Percentiles rank a stretch among this genome's conserved stretches.
These are phyloP conservation scores for Nigrospora oryzae DNA, from an alignment of 2,329 filamentous ascomycete genomes.

Conservation along the genomic window DNA sequence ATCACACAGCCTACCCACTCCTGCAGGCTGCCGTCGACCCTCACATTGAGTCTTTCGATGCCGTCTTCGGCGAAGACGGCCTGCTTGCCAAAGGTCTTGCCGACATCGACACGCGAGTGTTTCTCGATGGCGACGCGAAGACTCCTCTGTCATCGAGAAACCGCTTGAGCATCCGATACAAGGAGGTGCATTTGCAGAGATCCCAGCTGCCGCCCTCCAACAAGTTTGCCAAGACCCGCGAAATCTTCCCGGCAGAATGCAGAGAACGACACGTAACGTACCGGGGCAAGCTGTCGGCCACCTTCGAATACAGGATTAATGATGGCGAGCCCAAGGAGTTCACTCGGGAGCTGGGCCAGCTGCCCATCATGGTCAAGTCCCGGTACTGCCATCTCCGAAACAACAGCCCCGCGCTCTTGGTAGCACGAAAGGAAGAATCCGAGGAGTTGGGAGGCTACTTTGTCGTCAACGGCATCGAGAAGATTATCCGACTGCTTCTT, in stretches of 20 bases:
- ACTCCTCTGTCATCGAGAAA: conserved; percentile 56
- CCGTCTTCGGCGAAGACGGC: conserved; percentile 68
- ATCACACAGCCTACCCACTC: conserved; percentile 80
- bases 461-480: conserved; percentile 95
- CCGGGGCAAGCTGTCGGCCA: conserved; percentile 74
- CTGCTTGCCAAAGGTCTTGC: conserved; percentile 65
- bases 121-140: conserved; percentile 72
- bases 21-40: conserved; percentile 81
- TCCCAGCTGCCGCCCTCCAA: conserved; percentile 71
- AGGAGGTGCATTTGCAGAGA: conserved; percentile 75
- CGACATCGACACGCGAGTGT: conserved; percentile 86
- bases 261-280: conserved; percentile 91
- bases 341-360: conserved; percentile 74
- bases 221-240: conserved; percentile 76
- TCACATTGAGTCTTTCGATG: conserved; percentile 94
- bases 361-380: conserved; percentile 93
- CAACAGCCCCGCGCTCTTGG: conserved; percentile 72
- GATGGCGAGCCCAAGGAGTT: conserved; percentile 77
- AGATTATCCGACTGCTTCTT: conserved; percentile 86
- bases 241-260: conserved; percentile 87
- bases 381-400: conserved; percentile 86
- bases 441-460: conserved; percentile 97
- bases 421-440: conserved; percentile 84
- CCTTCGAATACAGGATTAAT: conserved; percentile 81
- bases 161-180: conserved; percentile 67